These are phyloP conservation scores for Flaveria ramosissima DNA, from an alignment of 129 eudicot genomes.

Conservation along the genomic window DNA sequence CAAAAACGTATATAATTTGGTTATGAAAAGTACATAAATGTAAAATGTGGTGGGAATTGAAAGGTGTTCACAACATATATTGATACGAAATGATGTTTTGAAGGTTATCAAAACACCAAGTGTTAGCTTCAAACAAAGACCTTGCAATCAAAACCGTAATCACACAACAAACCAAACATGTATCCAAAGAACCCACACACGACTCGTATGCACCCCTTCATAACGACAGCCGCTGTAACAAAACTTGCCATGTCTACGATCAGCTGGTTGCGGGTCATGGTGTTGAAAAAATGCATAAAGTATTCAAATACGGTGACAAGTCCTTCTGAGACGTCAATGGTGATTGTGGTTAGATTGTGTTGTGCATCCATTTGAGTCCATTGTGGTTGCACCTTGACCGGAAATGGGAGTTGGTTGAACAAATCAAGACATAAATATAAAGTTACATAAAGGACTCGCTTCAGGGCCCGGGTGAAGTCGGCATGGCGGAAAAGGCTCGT, in stretches of 20 bases:
- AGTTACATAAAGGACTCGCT: background rate
- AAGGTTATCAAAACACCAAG: background rate
- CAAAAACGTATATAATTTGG: too few relatives aligned
- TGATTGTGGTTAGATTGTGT: too few relatives aligned
- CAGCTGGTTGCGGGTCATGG: background rate
- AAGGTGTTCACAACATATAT: too few relatives aligned
- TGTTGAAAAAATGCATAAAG: too few relatives aligned
- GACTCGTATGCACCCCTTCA: background rate
- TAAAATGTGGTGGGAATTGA: too few relatives aligned
- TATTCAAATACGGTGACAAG: too few relatives aligned
- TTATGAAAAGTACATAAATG: too few relatives aligned
- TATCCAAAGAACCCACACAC: background rate
- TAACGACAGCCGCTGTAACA: background rate
- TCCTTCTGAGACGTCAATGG: too few relatives aligned
- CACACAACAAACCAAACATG: background rate
- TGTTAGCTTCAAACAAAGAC: conserved; percentile 1
- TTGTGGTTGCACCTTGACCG: too few relatives aligned
- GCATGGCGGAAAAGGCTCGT: background rate
- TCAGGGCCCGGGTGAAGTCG: background rate
- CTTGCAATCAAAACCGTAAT: background rate
- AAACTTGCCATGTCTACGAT: background rate
- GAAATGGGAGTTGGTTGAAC: too few relatives aligned
- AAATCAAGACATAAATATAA: background rate
- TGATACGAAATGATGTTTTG: too few relatives aligned
- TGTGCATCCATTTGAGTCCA: too few relatives aligned